Evolutionary conservation across 192 early-diverging fungal species (phyloP).

Genomic region (Linnemannia hyalina): DNA sequence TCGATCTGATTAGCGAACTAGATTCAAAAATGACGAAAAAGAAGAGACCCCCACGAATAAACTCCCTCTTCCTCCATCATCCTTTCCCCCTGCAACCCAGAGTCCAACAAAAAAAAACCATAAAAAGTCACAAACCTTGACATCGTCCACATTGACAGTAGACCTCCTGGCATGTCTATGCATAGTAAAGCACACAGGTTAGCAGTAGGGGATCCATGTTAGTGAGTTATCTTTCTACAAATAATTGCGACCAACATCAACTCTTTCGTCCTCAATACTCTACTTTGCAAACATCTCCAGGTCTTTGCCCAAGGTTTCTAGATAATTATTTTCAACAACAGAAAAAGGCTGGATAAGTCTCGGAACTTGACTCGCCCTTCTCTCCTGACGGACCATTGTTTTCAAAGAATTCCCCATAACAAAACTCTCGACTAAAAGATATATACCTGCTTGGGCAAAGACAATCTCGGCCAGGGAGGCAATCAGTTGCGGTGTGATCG

Average conservation of each 20-base stretch:
- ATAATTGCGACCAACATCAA: background rate
- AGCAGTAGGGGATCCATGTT: too few relatives aligned
- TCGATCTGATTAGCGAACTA: background rate
- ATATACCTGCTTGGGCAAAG: constrained; percentile 52
- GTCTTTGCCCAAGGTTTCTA: constrained; percentile 57
- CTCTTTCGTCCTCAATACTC: background rate
- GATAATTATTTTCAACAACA: constrained; percentile 1
- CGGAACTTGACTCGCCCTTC: background rate
- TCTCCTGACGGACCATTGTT: background rate
- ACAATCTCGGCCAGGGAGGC: constrained; percentile 58
- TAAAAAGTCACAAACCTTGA: constrained; percentile 48
- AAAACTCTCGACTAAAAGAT: background rate
- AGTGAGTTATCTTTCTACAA: too few relatives aligned
- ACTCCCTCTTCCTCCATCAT: too few relatives aligned
- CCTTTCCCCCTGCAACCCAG: too few relatives aligned
- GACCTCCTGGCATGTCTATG: constrained; percentile 59
- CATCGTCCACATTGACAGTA: constrained; percentile 56
- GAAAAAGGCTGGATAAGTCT: background rate
- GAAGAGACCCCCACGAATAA: too few relatives aligned
- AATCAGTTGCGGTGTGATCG: constrained; percentile 53
- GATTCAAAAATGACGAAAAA: background rate
- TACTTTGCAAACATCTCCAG: constrained; percentile 59
- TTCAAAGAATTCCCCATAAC: background rate
- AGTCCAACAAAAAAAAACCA: background rate
- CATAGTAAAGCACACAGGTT: background rate